Evolutionary conservation across 2,329 filamentous ascomycete genomes (phyloP).

Genomic region (Byssothecium circinans): DNA sequence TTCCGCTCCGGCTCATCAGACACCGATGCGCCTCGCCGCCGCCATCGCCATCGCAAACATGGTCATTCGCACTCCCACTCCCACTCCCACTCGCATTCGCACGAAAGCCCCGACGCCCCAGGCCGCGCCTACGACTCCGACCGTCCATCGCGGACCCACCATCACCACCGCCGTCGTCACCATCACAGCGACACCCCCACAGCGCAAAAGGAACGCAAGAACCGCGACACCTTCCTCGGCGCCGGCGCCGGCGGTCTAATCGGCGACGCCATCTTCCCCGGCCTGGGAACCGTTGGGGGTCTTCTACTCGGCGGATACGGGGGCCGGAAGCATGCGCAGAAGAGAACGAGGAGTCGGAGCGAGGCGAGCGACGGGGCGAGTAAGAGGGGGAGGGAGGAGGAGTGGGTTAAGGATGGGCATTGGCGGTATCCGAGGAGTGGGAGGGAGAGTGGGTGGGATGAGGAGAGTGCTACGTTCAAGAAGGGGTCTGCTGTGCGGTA

Average conservation of each 20-base stretch:
- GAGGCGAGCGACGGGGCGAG: conserved; percentile 28
- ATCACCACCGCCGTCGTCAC: neutral
- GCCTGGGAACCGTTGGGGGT: conserved; percentile 44
- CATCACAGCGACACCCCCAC: conserved; percentile 1
- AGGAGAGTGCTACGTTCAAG: conserved; percentile 49
- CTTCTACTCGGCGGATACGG: conserved; percentile 48
- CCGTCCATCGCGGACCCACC: neutral
- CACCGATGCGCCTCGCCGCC: conserved; percentile 18
- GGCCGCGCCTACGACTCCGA: conserved; percentile 7
- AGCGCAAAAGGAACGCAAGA: conserved; percentile 23
- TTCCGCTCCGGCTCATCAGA: conserved; percentile 16
- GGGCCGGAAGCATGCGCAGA: conserved; percentile 45
- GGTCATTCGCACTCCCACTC: conserved; percentile 3
- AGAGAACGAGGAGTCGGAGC: conserved; percentile 29
- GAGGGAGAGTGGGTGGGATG: conserved; percentile 39
- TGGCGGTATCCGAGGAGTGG: conserved; percentile 43
- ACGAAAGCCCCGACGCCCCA: conserved; percentile 8
- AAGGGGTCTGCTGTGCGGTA: conserved; percentile 63
- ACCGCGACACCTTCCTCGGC: conserved; percentile 47
- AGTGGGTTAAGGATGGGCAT: conserved; percentile 27
- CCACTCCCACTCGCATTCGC: conserved; percentile 12
- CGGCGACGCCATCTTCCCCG: conserved; percentile 50
- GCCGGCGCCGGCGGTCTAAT: conserved; percentile 49
- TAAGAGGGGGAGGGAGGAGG: conserved; percentile 20
- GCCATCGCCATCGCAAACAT: conserved; percentile 16